phyloP scores from a whole-genome alignment of 176 grass and related monocot genomes.

The Carex kokanica region DNA sequence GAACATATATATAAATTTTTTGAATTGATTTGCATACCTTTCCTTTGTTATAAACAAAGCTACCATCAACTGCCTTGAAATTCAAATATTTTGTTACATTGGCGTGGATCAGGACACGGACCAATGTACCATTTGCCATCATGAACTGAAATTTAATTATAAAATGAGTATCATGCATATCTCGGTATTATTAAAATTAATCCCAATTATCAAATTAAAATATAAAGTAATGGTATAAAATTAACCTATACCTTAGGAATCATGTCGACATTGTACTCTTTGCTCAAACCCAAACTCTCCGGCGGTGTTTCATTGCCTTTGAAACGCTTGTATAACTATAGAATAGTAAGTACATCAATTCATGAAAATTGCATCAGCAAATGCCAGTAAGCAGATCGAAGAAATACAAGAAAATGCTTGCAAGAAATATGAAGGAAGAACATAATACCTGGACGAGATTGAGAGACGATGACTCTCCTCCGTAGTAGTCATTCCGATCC shows the following conservation, averaged over 20 bases:
- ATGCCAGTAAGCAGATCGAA: neutral
- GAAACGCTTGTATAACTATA: constrained; percentile 84
- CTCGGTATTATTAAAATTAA: neutral
- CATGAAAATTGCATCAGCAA: constrained; percentile 8
- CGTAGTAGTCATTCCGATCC: constrained; percentile 88
- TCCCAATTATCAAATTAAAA: neutral
- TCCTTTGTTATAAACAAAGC: constrained; percentile 88
- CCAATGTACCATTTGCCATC: constrained; percentile 94
- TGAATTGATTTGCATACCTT: constrained; percentile 36
- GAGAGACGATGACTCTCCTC: constrained; percentile 79
- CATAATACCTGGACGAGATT: constrained; percentile 59
- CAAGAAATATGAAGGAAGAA: neutral
- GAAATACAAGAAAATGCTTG: no score
- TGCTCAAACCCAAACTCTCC: constrained; percentile 62
- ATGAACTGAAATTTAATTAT: constrained; percentile 61
- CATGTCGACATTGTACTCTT: constrained; percentile 99
- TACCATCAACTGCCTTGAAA: constrained; percentile 94
- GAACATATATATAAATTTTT: no score
- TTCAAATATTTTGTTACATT: constrained; percentile 87
- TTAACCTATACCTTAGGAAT: constrained; percentile 64
- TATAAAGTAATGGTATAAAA: neutral
- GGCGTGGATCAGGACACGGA: constrained; percentile 83
- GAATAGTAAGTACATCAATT: neutral
- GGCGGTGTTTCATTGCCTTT: constrained; percentile 58
- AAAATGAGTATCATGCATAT: neutral